A percentile compares a stretch with the other conserved stretches of the same genome.
These are phyloP conservation scores for Penicillium silybi DNA, from an alignment of 495 filamentous ascomycete genomes.

Conservation along the genomic window DNA sequence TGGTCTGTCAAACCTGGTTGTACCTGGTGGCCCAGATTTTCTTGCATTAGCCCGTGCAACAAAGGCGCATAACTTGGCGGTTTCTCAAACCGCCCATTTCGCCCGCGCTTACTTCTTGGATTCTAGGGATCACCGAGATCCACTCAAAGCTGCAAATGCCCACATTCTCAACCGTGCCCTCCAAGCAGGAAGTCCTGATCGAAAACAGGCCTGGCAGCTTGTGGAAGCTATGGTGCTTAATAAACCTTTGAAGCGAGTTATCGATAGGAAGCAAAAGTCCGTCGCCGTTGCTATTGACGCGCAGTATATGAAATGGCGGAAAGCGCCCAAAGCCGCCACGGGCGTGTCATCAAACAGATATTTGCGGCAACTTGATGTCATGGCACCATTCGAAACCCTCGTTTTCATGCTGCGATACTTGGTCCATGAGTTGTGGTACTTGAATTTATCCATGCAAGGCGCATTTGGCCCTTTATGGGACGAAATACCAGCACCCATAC, in stretches of 20 bases:
- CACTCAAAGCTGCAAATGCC: neutral
- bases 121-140: neutral
- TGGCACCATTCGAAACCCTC: slow-evolving; percentile 19
- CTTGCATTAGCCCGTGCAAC: neutral
- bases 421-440: slow-evolving; percentile 9
- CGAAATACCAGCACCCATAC: neutral
- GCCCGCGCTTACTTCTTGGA: too few relatives aligned
- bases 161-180: neutral
- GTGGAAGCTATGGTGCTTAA: neutral
- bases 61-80: neutral
- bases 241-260: neutral
- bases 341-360: slow-evolving; percentile 14
- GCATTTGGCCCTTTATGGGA: slow-evolving; percentile 16
- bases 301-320: slow-evolving; percentile 9
- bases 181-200: too few relatives aligned
- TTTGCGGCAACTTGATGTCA: slow-evolving; percentile 32
- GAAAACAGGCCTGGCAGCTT: neutral
- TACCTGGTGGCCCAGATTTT: neutral
- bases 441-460: slow-evolving; percentile 6
- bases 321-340: neutral
- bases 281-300: neutral
- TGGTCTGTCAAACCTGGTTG: neutral
- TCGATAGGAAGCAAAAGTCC: neutral
- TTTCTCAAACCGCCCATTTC: neutral
- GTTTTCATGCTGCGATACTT: neutral